Percentiles rank a stretch among this genome's conserved stretches.
Conservation (phyloP, 352 stramenopile genomes). For the Pythium apleroticum region DNA sequence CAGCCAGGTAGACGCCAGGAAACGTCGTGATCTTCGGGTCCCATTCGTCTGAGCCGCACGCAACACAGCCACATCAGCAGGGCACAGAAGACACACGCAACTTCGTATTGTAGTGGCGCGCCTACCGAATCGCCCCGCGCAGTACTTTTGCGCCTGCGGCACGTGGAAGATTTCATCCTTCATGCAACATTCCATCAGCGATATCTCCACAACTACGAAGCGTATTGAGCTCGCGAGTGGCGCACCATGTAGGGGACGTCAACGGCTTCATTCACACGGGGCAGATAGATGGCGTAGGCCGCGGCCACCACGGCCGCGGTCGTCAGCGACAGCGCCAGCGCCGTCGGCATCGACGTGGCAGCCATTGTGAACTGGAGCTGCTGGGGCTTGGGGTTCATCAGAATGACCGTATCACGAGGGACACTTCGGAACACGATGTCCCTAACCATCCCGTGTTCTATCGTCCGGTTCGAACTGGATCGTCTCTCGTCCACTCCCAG, state of each 20-base stretch:
- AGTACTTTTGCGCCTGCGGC: slow-evolving; percentile 83
- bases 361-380: neutral
- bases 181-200: neutral
- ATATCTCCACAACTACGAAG: slow-evolving; percentile 9
- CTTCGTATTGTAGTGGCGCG: neutral
- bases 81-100: too few species aligned
- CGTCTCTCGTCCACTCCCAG: slow-evolving; percentile 12
- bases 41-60: slow-evolving; percentile 61
- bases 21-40: slow-evolving; percentile 94
- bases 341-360: neutral
- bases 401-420: slow-evolving; percentile 1
- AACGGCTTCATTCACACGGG: slow-evolving; percentile 38
- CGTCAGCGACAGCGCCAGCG: slow-evolving; percentile 12
- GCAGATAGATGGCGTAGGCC: slow-evolving; percentile 32
- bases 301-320: slow-evolving; percentile 23
- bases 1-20: slow-evolving; percentile 82
- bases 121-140: slow-evolving; percentile 60
- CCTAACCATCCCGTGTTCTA: neutral
- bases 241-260: slow-evolving; percentile 70
- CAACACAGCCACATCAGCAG: neutral
- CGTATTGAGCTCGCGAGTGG: neutral
- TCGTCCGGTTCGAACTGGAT: neutral
- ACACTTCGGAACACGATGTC: slow-evolving; percentile 12
- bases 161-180: slow-evolving; percentile 89
- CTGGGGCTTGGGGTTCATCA: neutral